Evolutionary conservation across 345 rosid species (phyloP).

Genomic region (Theobroma cacao): DNA sequence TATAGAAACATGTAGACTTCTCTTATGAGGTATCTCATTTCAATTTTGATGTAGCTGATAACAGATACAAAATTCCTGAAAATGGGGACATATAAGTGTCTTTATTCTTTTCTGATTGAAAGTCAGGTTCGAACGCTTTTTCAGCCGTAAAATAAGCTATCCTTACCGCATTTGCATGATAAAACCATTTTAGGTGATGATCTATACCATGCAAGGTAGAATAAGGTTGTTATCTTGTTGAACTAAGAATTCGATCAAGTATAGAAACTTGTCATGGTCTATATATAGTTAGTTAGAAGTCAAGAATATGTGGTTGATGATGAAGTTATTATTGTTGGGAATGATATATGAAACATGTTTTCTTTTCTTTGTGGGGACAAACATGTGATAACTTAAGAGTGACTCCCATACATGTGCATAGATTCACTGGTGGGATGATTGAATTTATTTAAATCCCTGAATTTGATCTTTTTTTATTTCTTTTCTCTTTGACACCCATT

Average conservation of each 20-base stretch:
- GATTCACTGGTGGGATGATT: neutral
- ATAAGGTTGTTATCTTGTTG: neutral
- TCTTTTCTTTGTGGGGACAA: neutral
- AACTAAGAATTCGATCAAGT: neutral
- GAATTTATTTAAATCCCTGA: neutral
- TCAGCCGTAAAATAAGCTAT: neutral
- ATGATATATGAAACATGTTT: neutral
- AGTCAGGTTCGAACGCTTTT: neutral
- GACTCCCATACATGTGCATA: neutral
- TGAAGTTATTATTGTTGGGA: neutral
- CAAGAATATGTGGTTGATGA: neutral
- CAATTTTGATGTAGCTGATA: neutral
- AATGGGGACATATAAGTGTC: neutral
- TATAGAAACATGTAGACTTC: conserved; percentile 57
- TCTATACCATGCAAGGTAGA: neutral
- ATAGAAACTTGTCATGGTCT: conserved; percentile 1
- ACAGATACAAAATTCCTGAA: neutral
- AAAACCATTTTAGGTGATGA: neutral
- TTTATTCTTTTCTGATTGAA: conserved; percentile 3
- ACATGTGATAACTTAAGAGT: neutral
- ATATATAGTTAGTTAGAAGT: neutral
- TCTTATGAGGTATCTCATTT: conserved; percentile 77
- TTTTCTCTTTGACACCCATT: neutral
- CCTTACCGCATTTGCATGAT: neutral
- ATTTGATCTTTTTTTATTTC: neutral